phyloP scores from a whole-genome alignment of 225 moss, liverwort and hornwort genomes.

The Thuidium tamariscinum region DNA sequence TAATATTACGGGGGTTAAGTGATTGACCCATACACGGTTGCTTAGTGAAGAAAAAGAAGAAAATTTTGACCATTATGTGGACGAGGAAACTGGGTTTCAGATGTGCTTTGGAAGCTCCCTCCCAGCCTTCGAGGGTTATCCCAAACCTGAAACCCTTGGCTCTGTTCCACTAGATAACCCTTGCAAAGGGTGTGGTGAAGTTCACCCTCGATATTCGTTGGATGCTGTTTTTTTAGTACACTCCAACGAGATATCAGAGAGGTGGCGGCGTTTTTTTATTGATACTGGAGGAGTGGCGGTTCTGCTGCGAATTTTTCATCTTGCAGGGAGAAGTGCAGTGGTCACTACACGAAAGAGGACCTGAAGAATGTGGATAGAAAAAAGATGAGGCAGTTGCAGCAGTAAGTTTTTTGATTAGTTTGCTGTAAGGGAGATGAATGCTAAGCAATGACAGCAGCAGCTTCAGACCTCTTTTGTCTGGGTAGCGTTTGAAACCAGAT shows the following conservation, averaged over 20 bases:
- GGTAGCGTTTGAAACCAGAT: not conserved
- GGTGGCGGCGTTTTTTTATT: conserved; percentile 11
- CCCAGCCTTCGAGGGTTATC: not conserved
- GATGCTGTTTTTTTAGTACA: not conserved
- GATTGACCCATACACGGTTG: not conserved
- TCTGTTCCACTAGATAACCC: conserved; percentile 16
- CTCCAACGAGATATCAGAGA: not conserved
- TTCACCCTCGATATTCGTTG: not conserved
- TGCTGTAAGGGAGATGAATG: not conserved
- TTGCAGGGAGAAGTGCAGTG: not conserved
- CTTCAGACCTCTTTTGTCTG: not conserved
- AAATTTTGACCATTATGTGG: conserved; percentile 22
- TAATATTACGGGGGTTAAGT: not conserved
- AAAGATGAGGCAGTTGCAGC: not conserved
- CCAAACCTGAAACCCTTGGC: not conserved
- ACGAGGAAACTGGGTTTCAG: not conserved
- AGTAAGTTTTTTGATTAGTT: not conserved
- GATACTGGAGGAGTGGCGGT: conserved; percentile 1
- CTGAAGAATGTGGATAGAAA: not conserved
- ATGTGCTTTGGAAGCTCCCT: not conserved
- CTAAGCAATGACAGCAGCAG: not conserved
- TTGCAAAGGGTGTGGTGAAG: conserved; percentile 20
- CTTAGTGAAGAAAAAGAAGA: not conserved
- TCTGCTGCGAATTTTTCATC: not conserved
- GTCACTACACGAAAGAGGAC: not conserved